Evolutionary conservation across 495 filamentous ascomycete genomes (phyloP), one percentile per base, ranked within the genome.

Genomic region (Niebla homalea): DNA sequence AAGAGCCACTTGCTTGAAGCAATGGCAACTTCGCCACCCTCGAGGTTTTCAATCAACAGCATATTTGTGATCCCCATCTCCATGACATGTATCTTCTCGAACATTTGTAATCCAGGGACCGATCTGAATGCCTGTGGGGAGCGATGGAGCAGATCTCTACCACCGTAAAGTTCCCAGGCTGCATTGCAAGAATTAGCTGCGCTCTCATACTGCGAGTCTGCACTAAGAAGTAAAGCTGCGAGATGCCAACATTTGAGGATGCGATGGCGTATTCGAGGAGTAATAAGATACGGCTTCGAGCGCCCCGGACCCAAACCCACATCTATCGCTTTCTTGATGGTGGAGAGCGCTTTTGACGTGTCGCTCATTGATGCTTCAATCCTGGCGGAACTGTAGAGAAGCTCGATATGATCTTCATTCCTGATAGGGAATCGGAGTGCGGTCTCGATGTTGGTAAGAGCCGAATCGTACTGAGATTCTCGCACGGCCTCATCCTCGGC

Each of bases 61-160:
- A 98, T 71, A 57, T 95, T 87, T 7, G 89, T 95, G 78, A 98
- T 95, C 60, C 90, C 93, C 26, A 94, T 76, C 63, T 96, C 84
- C 20, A 98, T 63, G 22, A 96, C 83, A 18, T 75, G 72, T 58
- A 86, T 84, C 57, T 84, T 90, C 59, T 94, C 88, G 36, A 78
- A 78, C 49, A 76, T 73, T 44, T 82, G 78, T 72, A 94, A 80
- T 49, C 76, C 19, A 85, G 57, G 5, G 77, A 79, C 41, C 65
- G 68, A 48, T 61, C 61, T 52, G 48, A 51, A 41, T 15, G 18
- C 43, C 16, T 37, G 46, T 22, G n/a, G 50, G 23, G 44, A 35
- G 53, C 57, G 22, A 54, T 53, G 35, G 49, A 53, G 14, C 43
- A 49, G 15, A 41, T 32, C 16, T 52, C 49, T 38, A n/a, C 49